Evolutionary conservation across 768 basidiomycete species (phyloP), one percentile per base, ranked within the genome.

Genomic region (Xerocomellus chrysenteron): DNA sequence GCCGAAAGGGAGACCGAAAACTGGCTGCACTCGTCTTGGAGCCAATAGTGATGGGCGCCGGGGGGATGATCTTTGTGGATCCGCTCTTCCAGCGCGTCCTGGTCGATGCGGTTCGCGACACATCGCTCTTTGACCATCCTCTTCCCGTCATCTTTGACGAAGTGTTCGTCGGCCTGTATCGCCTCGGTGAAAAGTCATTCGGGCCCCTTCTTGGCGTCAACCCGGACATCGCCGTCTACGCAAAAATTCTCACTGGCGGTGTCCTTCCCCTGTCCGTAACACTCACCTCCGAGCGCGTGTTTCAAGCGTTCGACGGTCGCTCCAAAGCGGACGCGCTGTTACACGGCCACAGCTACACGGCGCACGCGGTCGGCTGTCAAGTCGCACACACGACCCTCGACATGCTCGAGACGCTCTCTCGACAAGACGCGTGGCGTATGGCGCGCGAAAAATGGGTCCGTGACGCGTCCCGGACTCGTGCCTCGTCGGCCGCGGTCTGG

Each of bases 1-100:
- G 78, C 28, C 60, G 64, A 39, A 70, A 69, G 1, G 78, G 78
- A 12, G 65, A 67, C 4, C 76, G 73, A 1, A 76, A 73, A 24
- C 70, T 91, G 4, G 90, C 85, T 2, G 90, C 92, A 0, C 78
- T 98, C 17, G 85, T 98, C 7, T 75, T 98, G 30, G 96, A 98
- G 68, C 96, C 96, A 0, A 79, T 95, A 24, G 82, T 94, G 26
- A 90, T 98, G 82, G 96, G 96, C 14, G 94, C 96, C 0, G 96
- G 92, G 1, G 96, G 96, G 0, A 98, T 98, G 96, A 78, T 94
- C 32, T 98, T 98, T 66, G 92, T 98, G 26, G 96, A 98, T 68
- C 96, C 96, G 10, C 84, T 98, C 42, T 98, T 96, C 80, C 96
- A 98, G 69, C 82, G 92, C 28, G 77, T 94, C 32, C 71, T 98